Evolutionary conservation across 2,329 filamentous ascomycete genomes (phyloP), one percentile per base, ranked within the genome.

Genomic region (Gaeumannomyces tritici): DNA sequence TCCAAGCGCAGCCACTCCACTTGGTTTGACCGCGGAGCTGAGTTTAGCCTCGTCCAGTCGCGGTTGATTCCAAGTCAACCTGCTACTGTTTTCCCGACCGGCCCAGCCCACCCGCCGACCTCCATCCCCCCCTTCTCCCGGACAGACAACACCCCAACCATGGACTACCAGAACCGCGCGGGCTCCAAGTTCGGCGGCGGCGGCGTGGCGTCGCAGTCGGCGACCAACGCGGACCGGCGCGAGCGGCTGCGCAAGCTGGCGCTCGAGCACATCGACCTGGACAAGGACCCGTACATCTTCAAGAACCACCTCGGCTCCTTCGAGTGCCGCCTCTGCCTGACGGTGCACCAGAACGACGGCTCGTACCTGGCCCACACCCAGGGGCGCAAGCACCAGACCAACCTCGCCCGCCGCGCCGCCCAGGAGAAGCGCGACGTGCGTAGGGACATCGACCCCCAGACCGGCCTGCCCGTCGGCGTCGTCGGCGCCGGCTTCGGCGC

Each of bases 221-320:
- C 92, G 64, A 96, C 92, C 66, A 98, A 98, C 76, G 93, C 95
- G 67, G 95, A 98, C 83, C 91, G 95, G 64, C 91, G 95, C 74
- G 95, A 99, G 77, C 93, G 95, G 66, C 89, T 99, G 54, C 92
- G 93, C 76, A 97, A 97, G 80, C 92, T 99, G 73, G 95, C 95
- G 63, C 90, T 99, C 72, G 95, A 99, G 79, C 96, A 92, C 62
- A 99, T 99, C 82, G 93, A 98, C 80, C 90, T 98, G 66, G 95
- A 98, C 79, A 98, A 97, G 79, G 95, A 99, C 79, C 95, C 95
- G 0, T 99, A 98, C 84, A 97, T 98, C 82, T 99, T 99, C 88
- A 96, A 96, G 76, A 99, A 99, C 81, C 93, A 99, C 77, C 91
- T 98, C 70, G 95, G 95, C 72, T 95, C 89, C 72, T 99, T 97